phyloP scores from a whole-genome alignment of 1,139 yeast species.

The Nakaseomyces bracarensis region DNA sequence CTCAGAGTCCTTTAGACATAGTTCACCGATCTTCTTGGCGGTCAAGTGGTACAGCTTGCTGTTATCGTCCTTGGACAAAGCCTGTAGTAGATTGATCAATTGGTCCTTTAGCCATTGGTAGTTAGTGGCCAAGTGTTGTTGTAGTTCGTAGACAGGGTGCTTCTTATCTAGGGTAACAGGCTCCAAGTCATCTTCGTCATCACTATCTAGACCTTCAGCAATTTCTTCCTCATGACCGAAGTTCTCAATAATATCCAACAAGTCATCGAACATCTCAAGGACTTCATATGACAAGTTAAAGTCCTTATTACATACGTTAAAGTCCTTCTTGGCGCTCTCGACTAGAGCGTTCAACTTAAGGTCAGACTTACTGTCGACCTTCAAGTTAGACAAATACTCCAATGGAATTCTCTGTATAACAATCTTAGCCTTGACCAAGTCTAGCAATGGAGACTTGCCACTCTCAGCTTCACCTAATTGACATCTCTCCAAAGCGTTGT shows the following conservation, averaged over 20 bases:
- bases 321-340: conserved; percentile 20
- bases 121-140: conserved; percentile 25
- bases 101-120: conserved; percentile 53
- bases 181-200: conserved; percentile 36
- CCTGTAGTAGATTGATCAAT: conserved; percentile 37
- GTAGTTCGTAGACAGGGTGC: conserved; percentile 49
- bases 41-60: conserved; percentile 35
- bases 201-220: conserved; percentile 46
- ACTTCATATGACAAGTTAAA: conserved; percentile 37
- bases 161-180: conserved; percentile 36
- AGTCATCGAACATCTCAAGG: conserved; percentile 51
- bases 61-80: conserved; percentile 13
- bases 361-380: conserved; percentile 32
- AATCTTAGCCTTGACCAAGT: conserved; percentile 49
- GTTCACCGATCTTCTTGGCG: conserved; percentile 49
- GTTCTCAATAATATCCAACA: conserved; percentile 56
- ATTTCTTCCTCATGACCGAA: conserved; percentile 46
- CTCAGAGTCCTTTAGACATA: conserved; percentile 57
- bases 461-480: conserved; percentile 48
- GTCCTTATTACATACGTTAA: conserved; percentile 13
- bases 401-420: conserved; percentile 50
- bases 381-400: conserved; percentile 46
- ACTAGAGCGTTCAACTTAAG: conserved; percentile 31
- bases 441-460: conserved; percentile 40
- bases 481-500: conserved; percentile 64